Evolutionary conservation across 331 rosid species (phyloP).

Genomic region (Malus hybrid): DNA sequence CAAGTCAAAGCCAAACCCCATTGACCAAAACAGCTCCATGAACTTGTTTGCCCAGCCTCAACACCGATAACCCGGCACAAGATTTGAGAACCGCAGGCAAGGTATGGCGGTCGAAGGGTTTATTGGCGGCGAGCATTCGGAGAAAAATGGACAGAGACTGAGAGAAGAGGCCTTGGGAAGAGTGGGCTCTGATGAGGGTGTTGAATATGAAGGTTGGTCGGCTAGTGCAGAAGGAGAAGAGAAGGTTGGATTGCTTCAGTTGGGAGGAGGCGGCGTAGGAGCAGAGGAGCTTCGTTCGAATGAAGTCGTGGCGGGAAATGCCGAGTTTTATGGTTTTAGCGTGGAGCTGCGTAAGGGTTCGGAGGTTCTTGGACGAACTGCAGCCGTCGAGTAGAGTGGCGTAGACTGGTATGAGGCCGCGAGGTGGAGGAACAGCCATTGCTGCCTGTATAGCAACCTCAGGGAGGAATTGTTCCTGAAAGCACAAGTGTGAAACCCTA

Average conservation of each 20-base stretch:
- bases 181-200: constrained; percentile 48
- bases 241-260: constrained; percentile 33
- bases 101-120: constrained; percentile 39
- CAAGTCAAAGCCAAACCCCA: constrained; percentile 52
- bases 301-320: constrained; percentile 41
- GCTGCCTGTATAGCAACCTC: background rate
- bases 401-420: constrained; percentile 20
- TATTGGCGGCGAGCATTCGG: constrained; percentile 23
- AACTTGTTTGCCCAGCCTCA: constrained; percentile 45
- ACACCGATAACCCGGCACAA: constrained; percentile 40
- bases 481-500: too few relatives aligned
- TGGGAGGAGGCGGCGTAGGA: constrained; percentile 55
- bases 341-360: constrained; percentile 38
- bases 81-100: constrained; percentile 53
- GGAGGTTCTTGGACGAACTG: constrained; percentile 30
- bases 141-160: constrained; percentile 46
- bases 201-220: constrained; percentile 59
- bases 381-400: constrained; percentile 38
- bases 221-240: constrained; percentile 52
- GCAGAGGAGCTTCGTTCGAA: constrained; percentile 45
- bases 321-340: constrained; percentile 27
- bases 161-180: constrained; percentile 38
- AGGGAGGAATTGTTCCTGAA: too few relatives aligned
- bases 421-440: constrained; percentile 11
- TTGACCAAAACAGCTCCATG: constrained; percentile 45